Base-by-base conservation (phyloP, 2,329 filamentous ascomycete genomes). In the Microdochium bolleyi region DNA sequence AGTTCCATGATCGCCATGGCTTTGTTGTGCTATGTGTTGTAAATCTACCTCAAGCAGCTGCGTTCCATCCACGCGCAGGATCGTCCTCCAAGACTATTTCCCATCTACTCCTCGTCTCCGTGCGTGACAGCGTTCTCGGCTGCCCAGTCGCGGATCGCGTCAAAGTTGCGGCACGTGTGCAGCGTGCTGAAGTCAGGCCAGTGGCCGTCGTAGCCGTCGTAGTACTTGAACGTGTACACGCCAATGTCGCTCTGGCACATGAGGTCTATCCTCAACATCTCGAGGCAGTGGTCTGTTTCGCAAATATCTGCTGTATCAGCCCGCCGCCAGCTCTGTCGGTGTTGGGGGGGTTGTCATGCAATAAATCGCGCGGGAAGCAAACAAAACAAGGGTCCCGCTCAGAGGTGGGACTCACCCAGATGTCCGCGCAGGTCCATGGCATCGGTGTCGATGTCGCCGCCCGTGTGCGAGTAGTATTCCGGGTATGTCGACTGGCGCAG, bases 221-320 rank as follows among this genome's bases (percentile, higher is more conserved):
- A 74, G 51, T 70, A 75, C 54, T 76, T 71, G 63, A 80, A 80
- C 1, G 78, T 76, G 56, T 79, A 79, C 24, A 82, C 71, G 10
- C 77, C 76, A 56, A 79, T 67, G 53, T 82, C 78, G 48, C 72
- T 70, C 58, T 80, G 75, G 60, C 78, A 82, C 73, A 80, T 77
- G 48, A 80, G 66, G 48, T 75, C 78, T 56, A 76, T 69, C 7
- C 78, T 64, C 38, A 82, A 62, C 3, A 78, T 72, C 58, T 81
- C 77, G 55, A 79, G 72, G 64, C 77, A 80, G 60, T 80, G 76
- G 61, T 80, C 76, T 30, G 11, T 30, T 11, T 5, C 5, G 11
- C 27, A 30, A 30, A 66, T 11, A 30, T 5, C 27, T 30, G 27
- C 27, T 30, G 27, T 11, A 58, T 24, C 13, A 56, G 53, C 41